A percentile compares a stretch with the other conserved stretches of the same genome.
These are phyloP conservation scores for Zea luxurians DNA, from an alignment of 176 grass and related monocot genomes.

Conservation along the genomic window DNA sequence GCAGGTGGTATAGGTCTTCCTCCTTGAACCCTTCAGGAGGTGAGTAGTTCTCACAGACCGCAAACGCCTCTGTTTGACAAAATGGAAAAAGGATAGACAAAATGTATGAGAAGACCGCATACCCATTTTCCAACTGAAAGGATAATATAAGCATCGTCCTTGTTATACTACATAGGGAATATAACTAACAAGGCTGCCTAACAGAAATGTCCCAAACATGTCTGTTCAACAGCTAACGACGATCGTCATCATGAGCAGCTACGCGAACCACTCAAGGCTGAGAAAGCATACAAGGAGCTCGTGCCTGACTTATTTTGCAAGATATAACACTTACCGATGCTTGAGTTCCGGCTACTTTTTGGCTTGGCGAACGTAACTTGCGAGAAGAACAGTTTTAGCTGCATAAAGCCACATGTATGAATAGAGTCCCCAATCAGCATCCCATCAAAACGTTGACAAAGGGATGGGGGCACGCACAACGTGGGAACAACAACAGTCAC, in stretches of 20 bases:
- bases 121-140: not conserved
- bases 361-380: slow-evolving; percentile 95
- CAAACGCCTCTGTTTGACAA: slow-evolving; percentile 81
- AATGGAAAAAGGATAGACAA: not conserved
- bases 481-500: no score
- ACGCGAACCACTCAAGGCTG: no score
- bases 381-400: slow-evolving; percentile 90
- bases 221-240: no score
- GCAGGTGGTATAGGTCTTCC: slow-evolving; percentile 80
- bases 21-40: slow-evolving; percentile 81
- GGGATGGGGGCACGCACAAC: no score
- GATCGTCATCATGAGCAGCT: no score
- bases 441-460: not conserved
- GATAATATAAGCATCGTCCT: no score
- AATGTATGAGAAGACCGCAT: not conserved
- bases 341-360: slow-evolving; percentile 91
- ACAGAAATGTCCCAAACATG: no score
- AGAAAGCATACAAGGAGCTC: no score
- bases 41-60: slow-evolving; percentile 85
- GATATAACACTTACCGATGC: slow-evolving; percentile 56
- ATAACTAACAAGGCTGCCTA: not conserved
- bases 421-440: not conserved
- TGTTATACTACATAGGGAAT: not conserved
- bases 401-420: slow-evolving; percentile 14
- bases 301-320: no score